Evolutionary conservation across 2,329 filamentous ascomycete genomes (phyloP), one percentile per base, ranked within the genome.

Genomic region (Penicillium sp.): DNA sequence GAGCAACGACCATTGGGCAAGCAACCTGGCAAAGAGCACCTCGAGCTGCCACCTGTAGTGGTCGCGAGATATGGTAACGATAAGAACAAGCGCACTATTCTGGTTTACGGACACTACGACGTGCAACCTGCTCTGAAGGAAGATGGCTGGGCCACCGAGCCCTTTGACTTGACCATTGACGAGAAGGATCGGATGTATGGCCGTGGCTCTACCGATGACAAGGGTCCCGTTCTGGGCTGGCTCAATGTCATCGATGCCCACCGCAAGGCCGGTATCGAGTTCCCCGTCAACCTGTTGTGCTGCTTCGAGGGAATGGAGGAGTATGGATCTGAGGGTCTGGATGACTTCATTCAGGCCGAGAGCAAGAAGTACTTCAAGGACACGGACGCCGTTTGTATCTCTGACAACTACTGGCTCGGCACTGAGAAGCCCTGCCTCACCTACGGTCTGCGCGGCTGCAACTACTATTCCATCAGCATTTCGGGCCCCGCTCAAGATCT

Each of bases 231-330:
- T 24, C 77, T 98, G 49, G 93, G 93, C 61, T 98, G 93, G 93
- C 72, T 98, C 60, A 98, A 98, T 68, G 90, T 90, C 59, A 97
- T 98, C 58, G 90, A 98, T 74, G 90, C 93, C 37, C 93, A 98
- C 76, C 85, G 95, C 72, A 93, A 94, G 77, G 89, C 90, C 32
- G 88, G 88, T 50, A 77, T 97, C 40, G 91, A 96, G 45, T 88
- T 98, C 68, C 93, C 93, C 8, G 93, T 98, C 65, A 98, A 98
- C 75, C 78, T 98, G 58, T 81, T 98, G 57, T 97, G 96, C 88
- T 98, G 93, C 77, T 97, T 98, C 62, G 93, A 98, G 77, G 93
- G 93, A 43, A 98, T 98, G 93, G 93, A 98, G 75, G 93, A 98
- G 75, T 95, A 95, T 69, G 93, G 93, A 44, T 96, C 90, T 0